Base-by-base conservation (phyloP, 2,329 filamentous ascomycete genomes). In the Aspergillus caelatus region DNA sequence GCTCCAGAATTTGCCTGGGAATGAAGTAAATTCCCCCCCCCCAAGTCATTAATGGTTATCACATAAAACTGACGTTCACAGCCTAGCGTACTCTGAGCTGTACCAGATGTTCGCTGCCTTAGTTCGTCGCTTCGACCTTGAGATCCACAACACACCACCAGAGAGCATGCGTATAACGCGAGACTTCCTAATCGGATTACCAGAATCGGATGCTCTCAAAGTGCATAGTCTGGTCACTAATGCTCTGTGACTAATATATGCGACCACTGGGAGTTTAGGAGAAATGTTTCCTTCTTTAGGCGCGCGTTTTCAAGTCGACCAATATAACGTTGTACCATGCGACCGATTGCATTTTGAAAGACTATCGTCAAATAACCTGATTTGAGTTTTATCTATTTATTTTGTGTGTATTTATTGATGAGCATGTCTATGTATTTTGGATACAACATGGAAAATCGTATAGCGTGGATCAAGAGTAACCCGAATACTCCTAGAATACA, bases 1-100 rank as follows among this genome's bases (percentile, higher is more conserved):
- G 81, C 0, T 77, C 71, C 1, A 71, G 81, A 21, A 76, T 77
- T 66, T 84, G 82, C 62, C 67, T 80, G 2, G 82, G 82, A 14
- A 79, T 78, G 45, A 80, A 83, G 68, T 70, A 62, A 21, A 56
- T 28, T 10, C 21, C 16, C 52, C 28, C n/a, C n/a, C n/a, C n/a
- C n/a, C n/a, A n/a, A 12, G 26, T 19, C 1, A 14, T 36, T 0
- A 3, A 32, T 26, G 5, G 4, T 4, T 14, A 23, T 21, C n/a
- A n/a, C 48, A 34, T 46, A 56, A 57, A 59, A 28, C 32, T 11
- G 11, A 10, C 16, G 12, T 16, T 2, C 23, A 21, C 7, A 76
- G 74, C 56, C 63, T 77, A 10, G 75, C 74, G 8, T 72, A 74
- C 46, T 67, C 68, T 2, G 75, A 77, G 58, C 54, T 77, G 3